Evolutionary conservation across 108 stramenopile species (phyloP).

Genomic region (Skeletonema costatum): DNA sequence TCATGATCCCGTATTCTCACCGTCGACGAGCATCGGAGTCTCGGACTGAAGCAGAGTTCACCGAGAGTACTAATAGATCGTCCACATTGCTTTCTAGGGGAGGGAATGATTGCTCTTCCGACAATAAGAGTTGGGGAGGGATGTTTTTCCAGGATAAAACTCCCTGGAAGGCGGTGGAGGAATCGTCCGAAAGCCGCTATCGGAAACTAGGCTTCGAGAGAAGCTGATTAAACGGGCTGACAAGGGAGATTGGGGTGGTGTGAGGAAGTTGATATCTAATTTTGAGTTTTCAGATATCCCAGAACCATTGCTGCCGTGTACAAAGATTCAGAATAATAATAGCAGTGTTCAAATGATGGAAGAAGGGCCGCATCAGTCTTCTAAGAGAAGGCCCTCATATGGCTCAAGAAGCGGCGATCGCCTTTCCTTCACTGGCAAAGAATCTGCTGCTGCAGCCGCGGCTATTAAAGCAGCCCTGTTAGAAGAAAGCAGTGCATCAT

Average conservation of each 20-base stretch:
- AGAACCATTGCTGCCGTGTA: slow-evolving; percentile 1
- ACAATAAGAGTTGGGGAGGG: neutral
- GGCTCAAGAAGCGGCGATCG: slow-evolving; percentile 26
- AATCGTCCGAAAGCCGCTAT: slow-evolving; percentile 1
- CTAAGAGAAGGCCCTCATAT: slow-evolving; percentile 30
- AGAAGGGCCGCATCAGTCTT: neutral
- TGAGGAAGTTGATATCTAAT: slow-evolving; percentile 20
- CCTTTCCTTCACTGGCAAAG: slow-evolving; percentile 31
- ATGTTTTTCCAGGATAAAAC: neutral
- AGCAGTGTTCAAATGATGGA: neutral
- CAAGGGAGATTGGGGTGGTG: slow-evolving; percentile 20
- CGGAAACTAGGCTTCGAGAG: slow-evolving; percentile 35
- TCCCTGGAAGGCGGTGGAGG: neutral
- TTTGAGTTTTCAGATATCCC: slow-evolving; percentile 36
- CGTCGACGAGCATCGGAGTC: neutral
- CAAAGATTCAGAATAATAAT: neutral
- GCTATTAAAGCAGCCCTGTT: slow-evolving; percentile 11
- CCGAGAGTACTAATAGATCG: neutral
- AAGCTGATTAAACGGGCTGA: slow-evolving; percentile 16
- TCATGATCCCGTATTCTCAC: no score
- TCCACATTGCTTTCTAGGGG: neutral
- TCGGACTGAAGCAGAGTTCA: slow-evolving; percentile 1
- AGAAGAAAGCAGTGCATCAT: slow-evolving; percentile 3
- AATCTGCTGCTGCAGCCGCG: slow-evolving; percentile 30
- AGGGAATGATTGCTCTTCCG: neutral